A percentile compares a stretch with the other conserved stretches of the same genome.
Evolutionary conservation across 1,284 basidiomycete genomes (phyloP).

Genomic region (Puccinia triticina): DNA sequence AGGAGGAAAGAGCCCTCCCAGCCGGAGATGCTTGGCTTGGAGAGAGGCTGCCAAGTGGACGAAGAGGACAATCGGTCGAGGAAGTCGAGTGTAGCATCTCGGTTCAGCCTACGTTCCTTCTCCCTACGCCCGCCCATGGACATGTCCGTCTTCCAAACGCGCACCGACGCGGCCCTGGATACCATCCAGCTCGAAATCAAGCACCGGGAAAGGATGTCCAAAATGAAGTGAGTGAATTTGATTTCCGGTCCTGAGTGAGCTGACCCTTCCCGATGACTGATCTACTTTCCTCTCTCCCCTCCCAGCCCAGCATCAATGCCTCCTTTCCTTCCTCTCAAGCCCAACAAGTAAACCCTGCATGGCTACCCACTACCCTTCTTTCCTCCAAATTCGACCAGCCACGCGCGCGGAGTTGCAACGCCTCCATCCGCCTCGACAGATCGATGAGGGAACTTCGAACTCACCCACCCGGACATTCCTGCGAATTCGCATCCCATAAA

Average conservation of each 20-base stretch:
- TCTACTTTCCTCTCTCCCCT: too few relatives aligned
- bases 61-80: not conserved
- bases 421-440: not conserved
- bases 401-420: not conserved
- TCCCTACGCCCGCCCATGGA: slow-evolving; percentile 17
- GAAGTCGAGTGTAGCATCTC: not conserved
- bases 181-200: slow-evolving; percentile 40
- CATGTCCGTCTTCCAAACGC: slow-evolving; percentile 26
- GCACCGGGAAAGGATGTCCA: slow-evolving; percentile 14
- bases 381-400: not conserved
- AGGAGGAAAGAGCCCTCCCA: not conserved
- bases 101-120: slow-evolving; percentile 13
- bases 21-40: not conserved
- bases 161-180: slow-evolving; percentile 22
- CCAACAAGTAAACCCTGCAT: not conserved
- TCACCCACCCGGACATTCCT: too few relatives aligned
- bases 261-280: not conserved
- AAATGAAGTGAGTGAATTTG: slow-evolving; percentile 1
- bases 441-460: too few relatives aligned
- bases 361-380: not conserved
- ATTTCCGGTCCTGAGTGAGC: not conserved
- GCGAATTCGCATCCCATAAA: too few relatives aligned
- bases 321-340: not conserved
- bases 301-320: too few relatives aligned
- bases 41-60: not conserved